Base-by-base conservation (phyloP, 2,329 filamentous ascomycete species). In the Fusarium burgessii region DNA sequence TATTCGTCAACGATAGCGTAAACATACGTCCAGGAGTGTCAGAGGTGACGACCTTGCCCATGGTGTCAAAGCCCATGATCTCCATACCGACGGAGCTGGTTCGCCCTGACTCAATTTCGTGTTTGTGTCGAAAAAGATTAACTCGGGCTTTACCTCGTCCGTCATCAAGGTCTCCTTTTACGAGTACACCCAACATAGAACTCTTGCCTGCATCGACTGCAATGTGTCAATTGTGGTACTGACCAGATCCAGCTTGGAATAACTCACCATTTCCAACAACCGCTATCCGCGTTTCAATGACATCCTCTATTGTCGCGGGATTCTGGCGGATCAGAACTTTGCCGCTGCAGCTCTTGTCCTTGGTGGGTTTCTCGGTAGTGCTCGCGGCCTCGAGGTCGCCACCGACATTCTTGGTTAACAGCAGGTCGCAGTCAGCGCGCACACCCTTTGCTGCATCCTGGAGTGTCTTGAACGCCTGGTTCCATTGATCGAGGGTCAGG, bases 71-170 rank as follows among this genome's bases (percentile, higher is more conserved):
- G 4, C 96, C 96, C 92, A 98, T 94, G 68, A 98, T 98, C 81
- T 99, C 96, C 95, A 98, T 97, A 43, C 96, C 95, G 1, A 99
- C 96, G 0, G 95, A 98, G 78, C 94, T 97, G 13, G 96, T 99
- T 72, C 96, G 89, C 3, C 96, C 96, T 49, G 93, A 96, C 82
- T 99, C 96, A 42, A 98, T 92, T 82, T 99, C 96, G 78, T 99
- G 96, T 82, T 99, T 98, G 81, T 99, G 96, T 18, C 96, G 90
- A 83, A 99, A 99, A 15, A 99, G 89, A 72, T 97, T 98, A 55
- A 99, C 93, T 68, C 96, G 92, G 47, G 96, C 95, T 80, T 93
- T 95, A 15, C 96, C 96, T 78, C 96, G 89, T 18, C 96, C 96
- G 81, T 99, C 96, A 76, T 99, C 96, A 4, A 99, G 89, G 55